Conservation (phyloP, 371 early-diverging fungal species). For the Funneliformis caledonium region DNA sequence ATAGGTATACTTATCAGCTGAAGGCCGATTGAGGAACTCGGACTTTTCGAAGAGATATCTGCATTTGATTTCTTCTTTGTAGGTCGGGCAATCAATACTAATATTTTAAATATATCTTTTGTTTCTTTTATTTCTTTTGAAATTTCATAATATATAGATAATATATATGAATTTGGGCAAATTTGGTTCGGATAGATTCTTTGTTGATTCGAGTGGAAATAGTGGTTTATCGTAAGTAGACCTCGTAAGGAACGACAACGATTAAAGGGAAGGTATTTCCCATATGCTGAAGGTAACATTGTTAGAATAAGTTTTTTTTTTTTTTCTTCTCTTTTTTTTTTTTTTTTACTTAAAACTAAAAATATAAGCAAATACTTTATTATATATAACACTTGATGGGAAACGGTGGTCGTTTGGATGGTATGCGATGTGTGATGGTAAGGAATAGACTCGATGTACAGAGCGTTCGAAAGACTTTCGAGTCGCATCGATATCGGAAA, state of each 20-base stretch:
- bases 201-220: neutral
- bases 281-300: slow-evolving; percentile 19
- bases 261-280: neutral
- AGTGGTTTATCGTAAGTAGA: slow-evolving; percentile 7
- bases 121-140: neutral
- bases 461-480: slow-evolving; percentile 38
- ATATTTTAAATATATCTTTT: neutral
- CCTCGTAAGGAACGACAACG: slow-evolving; percentile 3
- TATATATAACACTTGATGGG: slow-evolving; percentile 31
- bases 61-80: neutral
- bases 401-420: slow-evolving; percentile 38
- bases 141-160: neutral
- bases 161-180: neutral
- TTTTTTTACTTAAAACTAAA: slow-evolving; percentile 21
- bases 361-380: slow-evolving; percentile 37
- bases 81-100: neutral
- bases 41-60: neutral
- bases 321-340: neutral
- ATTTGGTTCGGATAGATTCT: neutral
- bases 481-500: slow-evolving; percentile 32
- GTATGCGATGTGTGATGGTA: slow-evolving; percentile 14
- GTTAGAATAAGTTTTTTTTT: slow-evolving; percentile 7
- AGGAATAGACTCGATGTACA: slow-evolving; percentile 31
- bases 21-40: neutral
- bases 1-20: no score